phyloP scores from a whole-genome alignment of 2,329 filamentous ascomycete species.

The Aspergillus terreus region DNA sequence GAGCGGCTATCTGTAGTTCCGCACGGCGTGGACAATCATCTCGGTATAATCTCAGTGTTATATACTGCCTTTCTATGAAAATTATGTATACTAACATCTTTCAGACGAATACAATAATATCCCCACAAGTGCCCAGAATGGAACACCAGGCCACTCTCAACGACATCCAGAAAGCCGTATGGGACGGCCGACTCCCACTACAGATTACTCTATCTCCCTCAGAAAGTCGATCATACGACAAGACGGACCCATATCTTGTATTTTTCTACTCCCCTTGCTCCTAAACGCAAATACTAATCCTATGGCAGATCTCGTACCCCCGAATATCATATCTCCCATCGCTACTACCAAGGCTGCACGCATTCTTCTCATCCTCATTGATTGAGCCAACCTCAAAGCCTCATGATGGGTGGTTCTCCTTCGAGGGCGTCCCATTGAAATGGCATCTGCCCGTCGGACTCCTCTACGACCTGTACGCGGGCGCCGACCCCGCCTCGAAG shows the following conservation, averaged over 20 bases:
- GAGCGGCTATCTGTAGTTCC: too few species aligned
- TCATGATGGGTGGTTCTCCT: conserved; percentile 61
- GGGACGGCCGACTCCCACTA: conserved; percentile 58
- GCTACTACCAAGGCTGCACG: conserved; percentile 58
- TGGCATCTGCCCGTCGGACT: conserved; percentile 70
- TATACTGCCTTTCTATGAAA: too few species aligned
- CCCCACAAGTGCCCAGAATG: conserved; percentile 15
- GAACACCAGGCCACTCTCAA: conserved; percentile 24
- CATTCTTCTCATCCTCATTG: conserved; percentile 58
- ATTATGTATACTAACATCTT: not conserved
- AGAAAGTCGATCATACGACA: conserved; percentile 59
- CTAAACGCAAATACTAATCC: not conserved
- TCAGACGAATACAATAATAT: not conserved
- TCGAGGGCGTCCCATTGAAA: conserved; percentile 65
- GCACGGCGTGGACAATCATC: too few species aligned
- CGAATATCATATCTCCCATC: conserved; percentile 67
- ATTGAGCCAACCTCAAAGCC: conserved; percentile 54
- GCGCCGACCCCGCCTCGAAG: conserved; percentile 45
- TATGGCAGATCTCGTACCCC: conserved; percentile 54
- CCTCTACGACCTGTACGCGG: conserved; percentile 66
- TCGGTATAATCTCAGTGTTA: too few species aligned
- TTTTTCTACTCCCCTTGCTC: conserved; percentile 3
- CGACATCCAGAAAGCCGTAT: conserved; percentile 47
- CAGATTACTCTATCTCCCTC: conserved; percentile 57
- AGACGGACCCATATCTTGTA: conserved; percentile 60